phyloP scores from a whole-genome alignment of 805 yeast genomes.

The Cyberlindnera subsufficiens region DNA sequence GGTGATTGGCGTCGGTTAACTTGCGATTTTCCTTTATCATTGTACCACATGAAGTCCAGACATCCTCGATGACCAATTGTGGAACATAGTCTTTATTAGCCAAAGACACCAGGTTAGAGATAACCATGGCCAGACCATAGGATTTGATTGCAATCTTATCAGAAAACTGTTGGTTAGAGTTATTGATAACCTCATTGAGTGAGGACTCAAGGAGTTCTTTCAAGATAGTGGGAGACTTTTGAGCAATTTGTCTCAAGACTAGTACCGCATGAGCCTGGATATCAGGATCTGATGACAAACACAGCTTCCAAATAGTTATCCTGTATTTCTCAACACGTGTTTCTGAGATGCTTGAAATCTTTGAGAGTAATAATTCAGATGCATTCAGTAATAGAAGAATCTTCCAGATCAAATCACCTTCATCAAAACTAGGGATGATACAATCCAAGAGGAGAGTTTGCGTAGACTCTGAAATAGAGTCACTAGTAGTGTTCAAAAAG shows the following conservation, averaged over 20 bases:
- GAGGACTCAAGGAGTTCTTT: slow-evolving; percentile 31
- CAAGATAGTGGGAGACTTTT: slow-evolving; percentile 29
- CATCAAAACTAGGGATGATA: slow-evolving; percentile 10
- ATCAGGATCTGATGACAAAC: slow-evolving; percentile 32
- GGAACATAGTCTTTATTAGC: slow-evolving; percentile 39
- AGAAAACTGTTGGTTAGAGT: slow-evolving; percentile 22
- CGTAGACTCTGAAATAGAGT: slow-evolving; percentile 29
- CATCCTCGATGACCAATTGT: slow-evolving; percentile 36
- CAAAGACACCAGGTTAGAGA: slow-evolving; percentile 29
- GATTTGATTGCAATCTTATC: slow-evolving; percentile 24
- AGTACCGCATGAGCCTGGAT: slow-evolving; percentile 37
- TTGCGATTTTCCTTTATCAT: slow-evolving; percentile 30
- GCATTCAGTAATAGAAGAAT: slow-evolving; percentile 16
- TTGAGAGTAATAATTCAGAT: slow-evolving; percentile 25
- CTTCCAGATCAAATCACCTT: slow-evolving; percentile 7
- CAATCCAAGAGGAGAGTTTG: slow-evolving; percentile 26
- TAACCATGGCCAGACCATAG: slow-evolving; percentile 34
- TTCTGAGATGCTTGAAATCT: slow-evolving; percentile 17
- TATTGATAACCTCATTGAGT: slow-evolving; percentile 28
- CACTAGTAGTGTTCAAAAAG: slow-evolving; percentile 19
- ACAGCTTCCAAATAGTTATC: slow-evolving; percentile 29
- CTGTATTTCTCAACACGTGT: slow-evolving; percentile 21
- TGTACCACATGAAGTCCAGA: slow-evolving; percentile 36
- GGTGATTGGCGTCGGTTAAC: slow-evolving; percentile 27
- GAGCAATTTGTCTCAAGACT: slow-evolving; percentile 27